A percentile compares a stretch with the other conserved stretches of the same genome.
Conservation (phyloP, 805 yeast species). For the Saccharomyces paradoxus region DNA sequence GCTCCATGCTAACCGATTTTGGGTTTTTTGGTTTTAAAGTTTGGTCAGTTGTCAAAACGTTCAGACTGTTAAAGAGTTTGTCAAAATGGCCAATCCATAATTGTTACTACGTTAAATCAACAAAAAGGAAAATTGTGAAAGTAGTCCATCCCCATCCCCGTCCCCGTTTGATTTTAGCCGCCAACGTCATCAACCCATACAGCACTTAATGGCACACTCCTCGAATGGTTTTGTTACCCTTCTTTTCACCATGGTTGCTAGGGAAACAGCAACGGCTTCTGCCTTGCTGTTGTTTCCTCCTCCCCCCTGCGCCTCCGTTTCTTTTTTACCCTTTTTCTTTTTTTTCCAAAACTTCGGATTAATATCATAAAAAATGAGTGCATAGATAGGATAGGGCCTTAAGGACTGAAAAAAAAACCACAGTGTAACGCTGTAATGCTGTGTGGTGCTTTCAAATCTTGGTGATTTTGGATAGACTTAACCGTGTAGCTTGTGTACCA, state of each 20-base stretch:
- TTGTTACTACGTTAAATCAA: too few relatives aligned
- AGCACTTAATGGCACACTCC: background rate
- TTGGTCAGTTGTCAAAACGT: too few relatives aligned
- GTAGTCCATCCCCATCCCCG: background rate
- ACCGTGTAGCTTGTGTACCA: background rate
- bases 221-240: background rate
- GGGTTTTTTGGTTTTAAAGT: too few relatives aligned
- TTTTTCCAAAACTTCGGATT: background rate
- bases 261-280: background rate
- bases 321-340: background rate
- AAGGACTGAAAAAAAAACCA: background rate
- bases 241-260: background rate
- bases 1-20: background rate
- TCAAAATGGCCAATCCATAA: background rate
- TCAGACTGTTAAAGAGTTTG: background rate
- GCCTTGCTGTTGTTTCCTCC: background rate
- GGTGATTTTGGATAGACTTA: background rate
- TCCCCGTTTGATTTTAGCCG: background rate
- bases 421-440: background rate
- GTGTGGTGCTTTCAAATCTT: background rate
- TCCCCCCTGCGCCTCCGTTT: background rate
- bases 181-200: background rate
- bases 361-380: background rate
- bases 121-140: background rate
- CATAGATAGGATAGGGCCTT: background rate